A percentile compares a stretch with the other conserved stretches of the same genome.
phyloP scores from a whole-genome alignment of 2,329 filamentous ascomycete species.

The Botrytis byssoidea region DNA sequence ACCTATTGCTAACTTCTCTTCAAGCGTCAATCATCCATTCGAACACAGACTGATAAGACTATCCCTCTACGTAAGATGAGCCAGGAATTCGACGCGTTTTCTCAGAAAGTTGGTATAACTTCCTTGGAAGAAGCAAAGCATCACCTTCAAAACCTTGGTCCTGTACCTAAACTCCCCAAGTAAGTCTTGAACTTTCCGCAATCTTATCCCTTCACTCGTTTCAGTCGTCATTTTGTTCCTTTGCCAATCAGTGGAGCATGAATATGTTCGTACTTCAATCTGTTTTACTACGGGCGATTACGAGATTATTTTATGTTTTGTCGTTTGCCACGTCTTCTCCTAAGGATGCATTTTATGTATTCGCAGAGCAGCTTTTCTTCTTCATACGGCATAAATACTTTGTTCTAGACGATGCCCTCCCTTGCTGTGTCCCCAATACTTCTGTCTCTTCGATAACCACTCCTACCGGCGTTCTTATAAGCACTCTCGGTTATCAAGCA shows the following conservation, averaged over 20 bases:
- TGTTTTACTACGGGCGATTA: neutral
- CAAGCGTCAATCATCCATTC: constrained; percentile 2
- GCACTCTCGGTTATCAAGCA: neutral
- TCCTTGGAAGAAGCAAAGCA: constrained; percentile 9
- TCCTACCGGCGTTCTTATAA: neutral
- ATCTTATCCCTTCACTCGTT: neutral
- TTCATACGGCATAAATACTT: neutral
- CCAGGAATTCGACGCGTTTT: constrained; percentile 4
- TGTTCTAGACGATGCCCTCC: neutral
- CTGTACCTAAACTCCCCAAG: neutral
- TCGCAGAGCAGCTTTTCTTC: neutral
- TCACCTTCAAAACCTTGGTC: constrained; percentile 12
- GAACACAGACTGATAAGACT: neutral
- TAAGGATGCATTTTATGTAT: neutral
- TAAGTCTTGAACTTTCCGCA: neutral
- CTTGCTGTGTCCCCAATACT: too few relatives aligned
- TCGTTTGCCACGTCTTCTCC: neutral
- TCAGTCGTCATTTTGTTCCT: neutral
- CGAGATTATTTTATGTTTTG: neutral
- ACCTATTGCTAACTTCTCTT: neutral
- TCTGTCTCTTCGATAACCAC: neutral
- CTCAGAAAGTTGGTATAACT: neutral
- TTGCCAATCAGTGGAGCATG: neutral
- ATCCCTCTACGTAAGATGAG: neutral
- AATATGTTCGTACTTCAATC: neutral